These are phyloP conservation scores for Tephrocybe rancida DNA, from an alignment of 768 basidiomycete genomes.

Conservation along the genomic window DNA sequence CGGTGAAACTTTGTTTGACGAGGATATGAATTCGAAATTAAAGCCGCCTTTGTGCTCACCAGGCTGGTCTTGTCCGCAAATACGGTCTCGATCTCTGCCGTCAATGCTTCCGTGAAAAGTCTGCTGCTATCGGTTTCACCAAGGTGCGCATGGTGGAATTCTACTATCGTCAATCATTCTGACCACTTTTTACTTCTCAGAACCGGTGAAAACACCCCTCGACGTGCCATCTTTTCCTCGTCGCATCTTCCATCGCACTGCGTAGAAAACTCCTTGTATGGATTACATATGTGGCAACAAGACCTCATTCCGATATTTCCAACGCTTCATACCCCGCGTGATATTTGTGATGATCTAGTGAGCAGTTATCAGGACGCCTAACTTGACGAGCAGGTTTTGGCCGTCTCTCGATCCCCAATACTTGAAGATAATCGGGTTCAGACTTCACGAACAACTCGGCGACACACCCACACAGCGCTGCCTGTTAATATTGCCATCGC, in stretches of 20 bases:
- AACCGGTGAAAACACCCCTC: conserved; percentile 41
- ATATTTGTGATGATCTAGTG: no score
- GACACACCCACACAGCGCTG: no score
- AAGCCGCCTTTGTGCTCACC: conserved; percentile 95
- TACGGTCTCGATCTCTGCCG: conserved; percentile 97
- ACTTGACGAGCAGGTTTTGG: no score
- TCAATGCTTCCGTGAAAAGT: conserved; percentile 98
- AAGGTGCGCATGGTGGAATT: conserved; percentile 62
- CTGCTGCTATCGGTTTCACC: conserved; percentile 89
- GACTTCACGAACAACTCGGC: no score
- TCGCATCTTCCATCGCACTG: not conserved
- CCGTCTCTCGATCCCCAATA: no score
- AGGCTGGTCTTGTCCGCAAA: conserved; percentile 97
- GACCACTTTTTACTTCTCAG: conserved; percentile 22
- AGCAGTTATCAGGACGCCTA: no score
- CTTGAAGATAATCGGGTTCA: no score
- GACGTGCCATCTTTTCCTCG: not conserved
- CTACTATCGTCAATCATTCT: not conserved
- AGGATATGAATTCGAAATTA: not conserved
- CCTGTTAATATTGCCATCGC: no score
- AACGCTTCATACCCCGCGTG: no score
- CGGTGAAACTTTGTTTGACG: not conserved
- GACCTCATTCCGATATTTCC: no score
- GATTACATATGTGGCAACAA: conserved; percentile 18
- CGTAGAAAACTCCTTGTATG: conserved; percentile 16